phyloP scores from a whole-genome alignment of 805 yeast genomes.

The Pichia eremophila region DNA sequence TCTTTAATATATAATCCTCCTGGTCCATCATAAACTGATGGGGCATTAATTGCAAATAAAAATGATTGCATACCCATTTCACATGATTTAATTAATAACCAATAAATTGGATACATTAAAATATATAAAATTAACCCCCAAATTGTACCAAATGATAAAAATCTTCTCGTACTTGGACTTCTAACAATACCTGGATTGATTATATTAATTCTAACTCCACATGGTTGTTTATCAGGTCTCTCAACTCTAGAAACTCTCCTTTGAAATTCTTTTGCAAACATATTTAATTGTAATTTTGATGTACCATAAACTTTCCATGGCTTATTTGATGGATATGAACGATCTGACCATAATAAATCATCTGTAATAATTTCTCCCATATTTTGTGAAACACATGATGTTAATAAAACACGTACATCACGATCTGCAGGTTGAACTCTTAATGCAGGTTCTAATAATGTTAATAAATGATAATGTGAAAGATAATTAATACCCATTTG shows the following conservation, averaged over 20 bases:
- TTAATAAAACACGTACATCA: constrained; percentile 75
- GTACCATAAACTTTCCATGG: constrained; percentile 80
- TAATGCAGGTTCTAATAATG: constrained; percentile 72
- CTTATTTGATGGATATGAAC: constrained; percentile 46
- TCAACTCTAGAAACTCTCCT: constrained; percentile 47
- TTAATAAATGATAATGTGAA: constrained; percentile 72
- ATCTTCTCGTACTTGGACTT: constrained; percentile 75
- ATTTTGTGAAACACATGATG: constrained; percentile 71
- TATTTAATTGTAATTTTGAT: constrained; percentile 64
- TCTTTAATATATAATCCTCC: constrained; percentile 72
- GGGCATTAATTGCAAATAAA: constrained; percentile 60
- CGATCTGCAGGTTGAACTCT: constrained; percentile 90
- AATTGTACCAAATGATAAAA: constrained; percentile 66
- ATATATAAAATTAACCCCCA: constrained; percentile 51
- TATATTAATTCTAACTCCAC: constrained; percentile 58
- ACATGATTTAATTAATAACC: constrained; percentile 69
- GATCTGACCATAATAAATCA: constrained; percentile 54
- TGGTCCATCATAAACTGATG: constrained; percentile 49
- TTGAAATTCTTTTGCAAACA: constrained; percentile 77
- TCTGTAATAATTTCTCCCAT: constrained; percentile 54
- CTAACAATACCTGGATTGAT: constrained; percentile 93
- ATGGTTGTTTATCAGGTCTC: constrained; percentile 63
- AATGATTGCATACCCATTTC: constrained; percentile 73
- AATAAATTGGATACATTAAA: constrained; percentile 70
- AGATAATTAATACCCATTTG: constrained; percentile 80